Conservation (phyloP, 1,139 yeast genomes). For the Debaryomycetaceae sp. region DNA sequence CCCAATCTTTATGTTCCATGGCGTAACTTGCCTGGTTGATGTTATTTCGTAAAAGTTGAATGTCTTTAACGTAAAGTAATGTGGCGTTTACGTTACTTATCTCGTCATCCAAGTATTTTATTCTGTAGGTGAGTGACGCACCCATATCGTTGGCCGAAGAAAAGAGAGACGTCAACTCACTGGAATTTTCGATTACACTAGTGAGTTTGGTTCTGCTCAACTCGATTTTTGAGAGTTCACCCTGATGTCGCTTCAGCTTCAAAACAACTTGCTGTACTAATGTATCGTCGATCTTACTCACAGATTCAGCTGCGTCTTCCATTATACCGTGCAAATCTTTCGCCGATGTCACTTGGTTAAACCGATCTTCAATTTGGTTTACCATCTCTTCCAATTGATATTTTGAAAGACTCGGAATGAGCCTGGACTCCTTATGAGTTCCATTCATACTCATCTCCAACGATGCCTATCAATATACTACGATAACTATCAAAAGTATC, state of each 20-base stretch:
- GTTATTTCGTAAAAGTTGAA: slow-evolving; percentile 60
- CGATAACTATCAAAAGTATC: too few relatives aligned
- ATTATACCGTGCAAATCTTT: slow-evolving; percentile 13
- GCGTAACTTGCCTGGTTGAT: slow-evolving; percentile 68
- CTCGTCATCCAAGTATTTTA: slow-evolving; percentile 68
- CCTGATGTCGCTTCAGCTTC: slow-evolving; percentile 32
- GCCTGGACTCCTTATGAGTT: not conserved
- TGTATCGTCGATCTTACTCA: slow-evolving; percentile 18
- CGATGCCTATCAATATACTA: too few relatives aligned
- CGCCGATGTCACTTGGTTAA: slow-evolving; percentile 7
- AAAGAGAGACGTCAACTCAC: slow-evolving; percentile 48
- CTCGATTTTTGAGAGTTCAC: slow-evolving; percentile 36
- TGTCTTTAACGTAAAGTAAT: slow-evolving; percentile 60
- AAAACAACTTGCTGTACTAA: slow-evolving; percentile 23
- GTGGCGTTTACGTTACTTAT: slow-evolving; percentile 66
- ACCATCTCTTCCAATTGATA: not conserved
- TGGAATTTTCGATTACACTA: slow-evolving; percentile 35
- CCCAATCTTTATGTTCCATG: slow-evolving; percentile 67
- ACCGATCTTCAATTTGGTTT: not conserved
- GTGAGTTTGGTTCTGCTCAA: slow-evolving; percentile 37
- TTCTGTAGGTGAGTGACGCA: slow-evolving; percentile 61
- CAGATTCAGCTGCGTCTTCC: slow-evolving; percentile 11
- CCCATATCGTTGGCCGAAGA: slow-evolving; percentile 66
- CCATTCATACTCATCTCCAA: not conserved
- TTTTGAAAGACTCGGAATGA: not conserved